A percentile compares a stretch with the other conserved stretches of the same genome.
Conservation (phyloP, 73 alveolate species). For the Tetrahymena borealis region DNA sequence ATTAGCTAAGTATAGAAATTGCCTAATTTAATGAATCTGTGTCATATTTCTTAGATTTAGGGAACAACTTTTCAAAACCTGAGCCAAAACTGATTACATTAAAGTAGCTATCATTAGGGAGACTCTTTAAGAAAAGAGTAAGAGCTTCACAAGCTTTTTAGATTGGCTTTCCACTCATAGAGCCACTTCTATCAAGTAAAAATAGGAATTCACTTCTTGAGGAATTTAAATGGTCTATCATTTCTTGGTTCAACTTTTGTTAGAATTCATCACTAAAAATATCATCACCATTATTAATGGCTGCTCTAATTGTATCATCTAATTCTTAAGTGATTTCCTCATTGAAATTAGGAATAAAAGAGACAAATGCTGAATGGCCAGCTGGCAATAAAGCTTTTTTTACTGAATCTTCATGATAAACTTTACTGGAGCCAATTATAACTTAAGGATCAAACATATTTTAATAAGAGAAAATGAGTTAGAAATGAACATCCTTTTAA, state of each 20-base stretch:
- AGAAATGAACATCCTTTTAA: neutral
- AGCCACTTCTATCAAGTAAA: slow-evolving; percentile 76
- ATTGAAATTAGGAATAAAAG: slow-evolving; percentile 32
- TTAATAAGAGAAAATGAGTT: neutral
- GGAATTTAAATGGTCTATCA: neutral
- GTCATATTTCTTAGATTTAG: slow-evolving; percentile 46
- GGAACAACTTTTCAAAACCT: slow-evolving; percentile 41
- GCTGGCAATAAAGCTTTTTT: neutral
- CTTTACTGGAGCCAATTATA: neutral
- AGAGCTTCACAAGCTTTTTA: slow-evolving; percentile 66
- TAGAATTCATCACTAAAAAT: neutral
- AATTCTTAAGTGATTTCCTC: neutral
- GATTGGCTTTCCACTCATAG: slow-evolving; percentile 72
- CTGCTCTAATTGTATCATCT: slow-evolving; percentile 16
- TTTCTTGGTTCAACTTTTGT: neutral
- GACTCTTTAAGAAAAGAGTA: slow-evolving; percentile 54
- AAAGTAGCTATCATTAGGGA: slow-evolving; percentile 63
- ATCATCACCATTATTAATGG: neutral
- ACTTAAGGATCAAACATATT: neutral
- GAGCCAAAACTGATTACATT: slow-evolving; percentile 64
- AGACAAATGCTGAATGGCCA: slow-evolving; percentile 14
- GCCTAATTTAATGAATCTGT: slow-evolving; percentile 43
- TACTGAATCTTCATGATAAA: neutral
- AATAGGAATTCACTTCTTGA: slow-evolving; percentile 58
- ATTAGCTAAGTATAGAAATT: slow-evolving; percentile 1